phyloP scores from a whole-genome alignment of 1,284 basidiomycete genomes.

The Uromyces viciae-fabae region DNA sequence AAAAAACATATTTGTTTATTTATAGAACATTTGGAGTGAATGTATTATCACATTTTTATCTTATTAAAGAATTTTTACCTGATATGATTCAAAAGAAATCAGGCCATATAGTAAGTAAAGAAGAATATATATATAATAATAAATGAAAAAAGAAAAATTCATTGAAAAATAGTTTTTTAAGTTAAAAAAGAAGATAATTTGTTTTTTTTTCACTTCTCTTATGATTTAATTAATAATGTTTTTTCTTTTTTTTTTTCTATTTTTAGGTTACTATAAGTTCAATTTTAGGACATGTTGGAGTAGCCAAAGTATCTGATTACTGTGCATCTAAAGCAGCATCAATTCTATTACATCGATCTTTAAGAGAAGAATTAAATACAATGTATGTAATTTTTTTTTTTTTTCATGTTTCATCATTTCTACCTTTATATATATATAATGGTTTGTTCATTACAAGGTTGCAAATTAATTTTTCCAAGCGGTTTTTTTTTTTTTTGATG shows the following conservation, averaged over 20 bases:
- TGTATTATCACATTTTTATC: conserved; percentile 82
- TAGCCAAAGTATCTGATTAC: conserved; percentile 67
- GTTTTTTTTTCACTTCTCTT: too few relatives aligned
- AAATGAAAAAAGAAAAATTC: not conserved
- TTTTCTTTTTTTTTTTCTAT: not conserved
- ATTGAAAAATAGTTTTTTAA: not conserved
- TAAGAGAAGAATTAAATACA: conserved; percentile 68
- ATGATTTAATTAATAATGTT: not conserved
- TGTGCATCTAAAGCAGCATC: conserved; percentile 80
- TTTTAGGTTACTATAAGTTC: conserved; percentile 65
- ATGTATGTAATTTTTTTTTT: not conserved
- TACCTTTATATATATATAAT: too few relatives aligned
- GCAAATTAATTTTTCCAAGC: not conserved
- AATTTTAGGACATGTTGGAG: conserved; percentile 18
- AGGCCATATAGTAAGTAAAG: conserved; percentile 70
- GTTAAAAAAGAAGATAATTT: too few relatives aligned
- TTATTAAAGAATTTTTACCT: conserved; percentile 86
- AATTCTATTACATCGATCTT: conserved; percentile 69
- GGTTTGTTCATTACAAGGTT: not conserved
- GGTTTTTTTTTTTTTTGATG: not conserved
- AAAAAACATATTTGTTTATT: too few relatives aligned
- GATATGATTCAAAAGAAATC: conserved; percentile 70
- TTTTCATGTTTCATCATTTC: not conserved
- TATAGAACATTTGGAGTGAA: conserved; percentile 83
- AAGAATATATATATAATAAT: not conserved